Base-by-base conservation (phyloP, 768 basidiomycete genomes). In the Serpula lacrymans region DNA sequence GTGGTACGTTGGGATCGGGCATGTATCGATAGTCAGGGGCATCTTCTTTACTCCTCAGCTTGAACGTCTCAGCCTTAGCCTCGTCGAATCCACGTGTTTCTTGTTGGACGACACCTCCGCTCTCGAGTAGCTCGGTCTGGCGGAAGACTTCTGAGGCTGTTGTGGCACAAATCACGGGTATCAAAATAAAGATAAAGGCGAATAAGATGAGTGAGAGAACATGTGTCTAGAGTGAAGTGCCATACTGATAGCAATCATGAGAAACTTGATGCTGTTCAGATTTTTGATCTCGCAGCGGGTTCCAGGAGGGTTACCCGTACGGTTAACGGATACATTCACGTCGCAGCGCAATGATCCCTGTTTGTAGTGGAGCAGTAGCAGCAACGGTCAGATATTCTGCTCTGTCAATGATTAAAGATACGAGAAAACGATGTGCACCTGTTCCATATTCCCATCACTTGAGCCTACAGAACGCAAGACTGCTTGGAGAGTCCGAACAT, bases 261-360 rank as follows among this genome's bases (percentile, higher is more conserved):
- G 84, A 60, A 85, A 92, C 48, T 78, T 80, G 30, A 96, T 71
- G 39, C 91, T 92, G 57, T 97, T 97, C 30, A 99, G 73, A 53
- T 99, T 99, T 64, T 99, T 99, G 52, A 99, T 80, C 63, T 99
- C 95, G 54, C 92, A 94, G 22, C 95, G 81, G 1, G 86, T 95
- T 2, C 93, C 84, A 1, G 67, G 80, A 3, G 76, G 62, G 5
- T 74, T 63, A 7, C 83, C 82, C 29, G 66, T 58, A 34, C 75
- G 74, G 53, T 90, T 87, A 5, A 97, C 78, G 5, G 95, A 97
- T 4, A 98, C 84, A 53, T 99, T 98, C 21, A 95, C 88, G 54
- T 99, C 96, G 47, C 93, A 94, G 28, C 96, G 75, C 23, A 98
- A 70, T 5, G 94, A 97, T 1, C 95, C 95, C 93, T 96, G 39